phyloP scores from a whole-genome alignment of 75 land plant genomes.

The Pinus tabuliformis region DNA sequence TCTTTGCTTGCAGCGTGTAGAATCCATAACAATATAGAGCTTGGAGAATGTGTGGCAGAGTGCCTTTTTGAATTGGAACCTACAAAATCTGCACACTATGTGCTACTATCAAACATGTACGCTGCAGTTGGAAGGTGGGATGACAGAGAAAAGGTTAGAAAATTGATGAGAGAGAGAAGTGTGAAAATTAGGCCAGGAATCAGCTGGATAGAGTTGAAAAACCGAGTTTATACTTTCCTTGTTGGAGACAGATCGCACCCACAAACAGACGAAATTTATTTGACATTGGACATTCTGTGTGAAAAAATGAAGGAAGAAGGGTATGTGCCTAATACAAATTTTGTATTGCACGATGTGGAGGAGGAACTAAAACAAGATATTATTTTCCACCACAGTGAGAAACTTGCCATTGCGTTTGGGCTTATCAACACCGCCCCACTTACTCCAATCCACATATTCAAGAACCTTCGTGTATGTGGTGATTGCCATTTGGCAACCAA shows the following conservation, averaged over 20 bases:
- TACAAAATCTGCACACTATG: conserved; percentile 8
- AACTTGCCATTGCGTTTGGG: conserved; percentile 24
- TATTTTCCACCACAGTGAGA: conserved; percentile 41
- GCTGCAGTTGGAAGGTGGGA: conserved; percentile 11
- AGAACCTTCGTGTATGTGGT: conserved; percentile 64
- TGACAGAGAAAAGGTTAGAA: conserved; percentile 10
- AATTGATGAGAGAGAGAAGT: conserved; percentile 5
- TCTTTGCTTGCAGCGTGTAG: conserved; percentile 31
- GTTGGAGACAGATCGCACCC: conserved; percentile 1
- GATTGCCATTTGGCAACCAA: conserved; percentile 66
- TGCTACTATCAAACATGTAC: conserved; percentile 20
- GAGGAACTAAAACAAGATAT: background rate
- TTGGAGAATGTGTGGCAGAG: conserved; percentile 16
- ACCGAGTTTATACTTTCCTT: background rate
- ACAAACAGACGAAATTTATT: background rate
- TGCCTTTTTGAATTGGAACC: conserved; percentile 15
- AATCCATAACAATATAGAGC: conserved; percentile 13
- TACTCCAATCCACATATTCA: conserved; percentile 49
- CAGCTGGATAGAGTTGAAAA: conserved; percentile 13
- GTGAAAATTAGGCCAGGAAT: conserved; percentile 12
- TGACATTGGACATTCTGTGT: background rate
- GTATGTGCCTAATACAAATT: background rate
- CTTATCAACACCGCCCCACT: too few species aligned
- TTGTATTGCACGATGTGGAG: conserved; percentile 10
- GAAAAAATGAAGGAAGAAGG: conserved; percentile 14